Evolutionary conservation across 2,329 filamentous ascomycete genomes (phyloP).

Genomic region (Talaromyces sp.): DNA sequence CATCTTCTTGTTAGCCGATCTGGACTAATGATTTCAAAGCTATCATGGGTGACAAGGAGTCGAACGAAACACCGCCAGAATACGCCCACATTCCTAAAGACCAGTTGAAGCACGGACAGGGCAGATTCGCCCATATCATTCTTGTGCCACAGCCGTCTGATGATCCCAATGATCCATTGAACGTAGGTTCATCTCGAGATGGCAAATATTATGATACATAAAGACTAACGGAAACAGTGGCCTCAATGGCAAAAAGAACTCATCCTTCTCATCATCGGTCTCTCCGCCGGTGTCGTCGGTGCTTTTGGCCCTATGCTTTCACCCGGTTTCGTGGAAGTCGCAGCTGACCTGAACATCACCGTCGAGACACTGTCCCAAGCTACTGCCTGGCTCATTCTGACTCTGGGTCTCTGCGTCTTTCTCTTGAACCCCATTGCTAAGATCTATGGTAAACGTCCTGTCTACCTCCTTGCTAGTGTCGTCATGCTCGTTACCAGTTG

Average conservation of each 20-base stretch:
- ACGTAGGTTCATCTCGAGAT: background rate
- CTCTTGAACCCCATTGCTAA: constrained; percentile 13
- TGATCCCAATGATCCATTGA: constrained; percentile 12
- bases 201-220: background rate
- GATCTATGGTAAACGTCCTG: constrained; percentile 13
- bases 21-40: background rate
- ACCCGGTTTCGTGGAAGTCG: constrained; percentile 13
- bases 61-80: constrained; percentile 6
- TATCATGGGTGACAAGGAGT: constrained; percentile 1
- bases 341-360: constrained; percentile 7
- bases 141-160: constrained; percentile 16
- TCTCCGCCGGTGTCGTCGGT: constrained; percentile 13
- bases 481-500: constrained; percentile 7
- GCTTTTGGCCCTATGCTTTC: constrained; percentile 16
- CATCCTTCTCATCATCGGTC: constrained; percentile 16
- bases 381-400: constrained; percentile 15
- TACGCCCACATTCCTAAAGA: constrained; percentile 8
- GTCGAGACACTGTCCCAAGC: constrained; percentile 11
- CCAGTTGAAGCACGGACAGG: constrained; percentile 11
- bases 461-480: constrained; percentile 10
- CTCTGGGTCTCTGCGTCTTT: constrained; percentile 10
- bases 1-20: background rate
- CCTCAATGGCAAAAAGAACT: constrained; percentile 15
- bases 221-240: constrained; percentile 6
- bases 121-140: constrained; percentile 11